Evolutionary conservation across 345 rosid species (phyloP), one percentile per base, ranked within the genome.

Genomic region (Populus ilicifolia): DNA sequence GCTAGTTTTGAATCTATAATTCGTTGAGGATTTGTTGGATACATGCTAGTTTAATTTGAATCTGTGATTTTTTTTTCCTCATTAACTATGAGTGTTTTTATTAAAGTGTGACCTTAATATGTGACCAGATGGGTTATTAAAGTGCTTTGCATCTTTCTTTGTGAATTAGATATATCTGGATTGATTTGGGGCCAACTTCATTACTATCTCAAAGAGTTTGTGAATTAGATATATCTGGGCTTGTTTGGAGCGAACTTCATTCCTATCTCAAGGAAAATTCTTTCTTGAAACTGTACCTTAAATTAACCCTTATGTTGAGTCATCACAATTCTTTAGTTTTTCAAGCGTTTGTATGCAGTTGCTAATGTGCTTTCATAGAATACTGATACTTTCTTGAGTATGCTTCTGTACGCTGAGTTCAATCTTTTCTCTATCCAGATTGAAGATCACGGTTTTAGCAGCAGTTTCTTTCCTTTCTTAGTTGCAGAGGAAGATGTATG

Each of bases 381-480:
- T 43, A 27, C 69, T 20, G 38, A 38, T 71, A 21, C 76, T 44
- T 73, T 70, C 35, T 48, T 74, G 59, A 67, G 69, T 48, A 59
- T 59, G 35, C n/a, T 21, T 30, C 12, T 76, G 54, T 54, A 18
- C 35, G 69, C 69, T 62, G 62, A 77, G 67, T 79, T 59, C 75
- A 61, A 35, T 77, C 29, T 65, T 63, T 86, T 27, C 74, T 80
- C 79, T 81, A 61, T 87, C 56, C 92, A 96, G 99, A 85, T 96
- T 69, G 99, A 96, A 87, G 98, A 96, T 84, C 82, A 87, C 77
- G 93, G 94, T 75, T 87, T 90, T 72, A 92, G 93, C 80, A 89
- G 93, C 84, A 87, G 97, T 80, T 94, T 89, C 94, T 91, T 92
- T 80, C 99, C 99, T 80, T 96, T 96, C 86, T 86, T 96, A 72